Percentiles rank a stretch among this genome's conserved stretches.
Evolutionary conservation across 1,284 basidiomycete genomes (phyloP).

Genomic region (Ustilago loliicola): DNA sequence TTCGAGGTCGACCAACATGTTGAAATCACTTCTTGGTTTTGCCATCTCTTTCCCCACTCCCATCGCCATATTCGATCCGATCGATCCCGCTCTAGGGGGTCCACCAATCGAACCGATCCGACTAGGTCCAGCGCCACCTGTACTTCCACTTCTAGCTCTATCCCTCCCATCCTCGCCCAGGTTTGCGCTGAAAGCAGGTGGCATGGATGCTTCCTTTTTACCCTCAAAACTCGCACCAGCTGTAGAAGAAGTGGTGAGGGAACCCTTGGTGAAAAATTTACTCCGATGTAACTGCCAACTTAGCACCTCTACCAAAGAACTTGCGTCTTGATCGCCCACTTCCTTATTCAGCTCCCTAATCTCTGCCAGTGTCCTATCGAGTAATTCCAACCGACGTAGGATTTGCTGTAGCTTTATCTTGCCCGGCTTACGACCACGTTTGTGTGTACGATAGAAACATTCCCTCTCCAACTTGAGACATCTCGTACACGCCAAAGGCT

Average conservation of each 20-base stretch:
- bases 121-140: not conserved
- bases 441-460: constrained; percentile 38
- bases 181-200: not conserved
- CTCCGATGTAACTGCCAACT: constrained; percentile 40
- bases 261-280: constrained; percentile 34
- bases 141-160: constrained; percentile 3
- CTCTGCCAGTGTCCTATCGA: constrained; percentile 34
- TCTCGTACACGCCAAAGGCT: constrained; percentile 10
- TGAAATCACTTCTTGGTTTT: constrained; percentile 28
- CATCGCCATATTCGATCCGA: not conserved
- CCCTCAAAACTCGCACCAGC: not conserved
- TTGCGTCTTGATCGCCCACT: constrained; percentile 30
- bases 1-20: constrained; percentile 51
- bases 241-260: not conserved
- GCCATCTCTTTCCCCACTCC: not conserved
- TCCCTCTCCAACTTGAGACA: constrained; percentile 33
- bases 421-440: constrained; percentile 44
- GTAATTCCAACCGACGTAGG: constrained; percentile 26
- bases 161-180: not conserved
- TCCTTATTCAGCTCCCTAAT: constrained; percentile 33
- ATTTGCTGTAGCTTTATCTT: constrained; percentile 54
- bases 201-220: not conserved
- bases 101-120: too few species aligned
- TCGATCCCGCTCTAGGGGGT: not conserved
- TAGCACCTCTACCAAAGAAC: constrained; percentile 29